These are phyloP conservation scores for Pterulicium gracile DNA, from an alignment of 1,284 basidiomycete species.

Conservation along the genomic window DNA sequence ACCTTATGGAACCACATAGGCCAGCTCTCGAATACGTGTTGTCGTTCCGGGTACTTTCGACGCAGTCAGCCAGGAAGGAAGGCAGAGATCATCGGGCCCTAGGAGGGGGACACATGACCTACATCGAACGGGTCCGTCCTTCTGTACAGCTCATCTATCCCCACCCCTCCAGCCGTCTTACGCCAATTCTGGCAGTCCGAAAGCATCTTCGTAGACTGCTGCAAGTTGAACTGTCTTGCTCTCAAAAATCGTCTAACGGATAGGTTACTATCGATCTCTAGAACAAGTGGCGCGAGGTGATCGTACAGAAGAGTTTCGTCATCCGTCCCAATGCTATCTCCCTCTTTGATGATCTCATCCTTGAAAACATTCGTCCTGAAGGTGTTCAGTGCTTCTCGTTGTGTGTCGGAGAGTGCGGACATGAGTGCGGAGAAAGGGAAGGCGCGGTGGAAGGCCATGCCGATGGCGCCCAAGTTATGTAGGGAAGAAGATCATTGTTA, in stretches of 20 bases:
- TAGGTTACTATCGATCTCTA: conserved; percentile 6
- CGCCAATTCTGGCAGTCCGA: conserved; percentile 49
- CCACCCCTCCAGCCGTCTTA: conserved; percentile 39
- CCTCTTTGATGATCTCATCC: conserved; percentile 44
- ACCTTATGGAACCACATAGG: conserved; percentile 70
- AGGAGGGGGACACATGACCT: conserved; percentile 14
- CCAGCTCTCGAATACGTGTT: conserved; percentile 60
- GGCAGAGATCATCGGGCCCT: background rate
- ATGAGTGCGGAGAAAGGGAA: background rate
- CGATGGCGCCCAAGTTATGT: too few relatives aligned
- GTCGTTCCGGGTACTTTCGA: conserved; percentile 59
- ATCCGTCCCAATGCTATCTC: conserved; percentile 55
- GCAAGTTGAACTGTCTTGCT: conserved; percentile 48
- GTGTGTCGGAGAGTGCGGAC: background rate
- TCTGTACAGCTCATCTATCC: conserved; percentile 46
- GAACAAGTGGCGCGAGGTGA: conserved; percentile 2
- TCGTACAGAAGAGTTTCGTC: conserved; percentile 52
- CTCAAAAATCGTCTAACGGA: conserved; percentile 50
- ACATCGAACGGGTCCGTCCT: conserved; percentile 53
- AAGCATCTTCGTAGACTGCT: conserved; percentile 46
- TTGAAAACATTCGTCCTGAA: conserved; percentile 40
- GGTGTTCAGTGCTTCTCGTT: conserved; percentile 18
- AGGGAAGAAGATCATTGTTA: too few relatives aligned
- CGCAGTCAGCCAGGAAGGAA: too few relatives aligned
- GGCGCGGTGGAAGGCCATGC: background rate